Conservation (phyloP, 73 alveolate species). For the Tetrahymena thermophila region DNA sequence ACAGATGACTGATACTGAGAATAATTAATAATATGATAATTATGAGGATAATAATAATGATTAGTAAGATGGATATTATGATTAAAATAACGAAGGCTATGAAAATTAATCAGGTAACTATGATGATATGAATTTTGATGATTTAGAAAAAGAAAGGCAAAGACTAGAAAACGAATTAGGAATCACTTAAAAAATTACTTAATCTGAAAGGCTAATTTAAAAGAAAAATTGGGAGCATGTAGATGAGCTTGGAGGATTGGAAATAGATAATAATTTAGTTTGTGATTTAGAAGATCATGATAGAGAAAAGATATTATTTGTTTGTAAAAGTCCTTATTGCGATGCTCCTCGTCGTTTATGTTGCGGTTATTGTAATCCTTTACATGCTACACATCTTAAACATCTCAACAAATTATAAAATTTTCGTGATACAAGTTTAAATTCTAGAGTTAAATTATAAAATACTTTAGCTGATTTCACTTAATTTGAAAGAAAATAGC, state of each 20-base stretch:
- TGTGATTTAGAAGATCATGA: background rate
- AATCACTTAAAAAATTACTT: background rate
- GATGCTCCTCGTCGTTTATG: conserved; percentile 3
- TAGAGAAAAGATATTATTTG: background rate
- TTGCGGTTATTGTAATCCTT: background rate
- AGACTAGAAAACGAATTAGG: background rate
- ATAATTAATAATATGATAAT: background rate
- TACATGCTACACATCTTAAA: background rate
- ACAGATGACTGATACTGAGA: background rate
- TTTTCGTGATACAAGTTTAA: background rate
- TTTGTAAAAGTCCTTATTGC: background rate
- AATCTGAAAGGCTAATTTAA: background rate
- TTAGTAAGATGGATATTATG: background rate
- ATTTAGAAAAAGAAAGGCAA: background rate
- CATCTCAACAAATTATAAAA: background rate
- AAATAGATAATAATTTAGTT: background rate
- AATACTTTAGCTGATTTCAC: background rate
- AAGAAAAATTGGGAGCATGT: background rate
- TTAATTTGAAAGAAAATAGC: background rate
- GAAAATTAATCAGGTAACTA: background rate
- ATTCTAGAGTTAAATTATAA: background rate
- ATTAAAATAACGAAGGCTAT: background rate
- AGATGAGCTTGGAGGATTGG: background rate
- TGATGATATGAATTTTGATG: background rate
- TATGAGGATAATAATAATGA: background rate